Base-by-base conservation (phyloP, 139 green algal species). In the Picocystis salinarum region DNA sequence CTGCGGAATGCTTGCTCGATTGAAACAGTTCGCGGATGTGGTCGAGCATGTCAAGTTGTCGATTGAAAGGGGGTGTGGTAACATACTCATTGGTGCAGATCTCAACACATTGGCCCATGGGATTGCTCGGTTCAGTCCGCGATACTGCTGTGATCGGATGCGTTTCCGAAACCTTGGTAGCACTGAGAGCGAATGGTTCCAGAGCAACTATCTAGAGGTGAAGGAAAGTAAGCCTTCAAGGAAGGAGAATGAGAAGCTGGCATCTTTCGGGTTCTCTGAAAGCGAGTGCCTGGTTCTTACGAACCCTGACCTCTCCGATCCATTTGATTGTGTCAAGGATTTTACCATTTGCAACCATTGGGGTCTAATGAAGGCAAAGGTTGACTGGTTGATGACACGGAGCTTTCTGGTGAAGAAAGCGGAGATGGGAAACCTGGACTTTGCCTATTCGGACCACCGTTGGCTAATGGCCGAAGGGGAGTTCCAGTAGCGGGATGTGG, bases 21-120 rank as follows among this genome's bases (percentile, higher is more conserved):
- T 89, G 39, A 53, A 54, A 39, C 80, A 92, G 50, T 78, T 83
- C 28, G 53, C 67, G 15, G 78, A 88, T 47, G 70, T 91, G 23
- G 45, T 88, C 23, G 18, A 23, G 0, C 64, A 87, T 45, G 67
- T 58, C 26, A 53, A 55, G 18, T 25, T 22, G 40, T 33, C 15
- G n/a, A 26, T 48, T 33, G 40, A 57, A 37, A 51, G 33, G 4
- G 18, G 28, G 13, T 37, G 42, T 5, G 44, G 48, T 11, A 56
- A 73, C 30, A 66, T 66, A 4, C 68, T 86, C 10, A 23, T 85
- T 22, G 80, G 76, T 2, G n/a, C n/a, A n/a, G 80, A 92, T 45
- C 58, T 91, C 11, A 92, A 92, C 56, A 92, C 78, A 18, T 73
- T 91, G 65, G 79, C 56, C 10, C 73, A 92, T 40, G 62, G 68